Evolutionary conservation across 1,284 basidiomycete species (phyloP), one percentile per base, ranked within the genome.

Genomic region (Leccinum cinnamomeum): DNA sequence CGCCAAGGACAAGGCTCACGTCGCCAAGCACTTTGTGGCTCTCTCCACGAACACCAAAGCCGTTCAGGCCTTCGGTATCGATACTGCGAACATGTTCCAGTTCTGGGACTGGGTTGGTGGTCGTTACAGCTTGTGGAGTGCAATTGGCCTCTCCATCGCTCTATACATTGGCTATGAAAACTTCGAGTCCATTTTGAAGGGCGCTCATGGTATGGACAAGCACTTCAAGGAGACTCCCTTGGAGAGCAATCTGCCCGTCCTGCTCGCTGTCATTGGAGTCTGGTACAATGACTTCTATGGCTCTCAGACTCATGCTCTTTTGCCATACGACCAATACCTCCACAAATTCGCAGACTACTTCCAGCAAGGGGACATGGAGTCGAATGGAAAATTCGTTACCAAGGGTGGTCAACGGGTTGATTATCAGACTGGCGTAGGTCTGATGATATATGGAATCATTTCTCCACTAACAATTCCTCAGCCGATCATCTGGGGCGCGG

Each of bases 91-190:
- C 82, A 99, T 99, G 96, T 99, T 99, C 88, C 89, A 92, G 77
- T 99, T 99, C 88, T 99, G 97, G 97, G 97, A 99, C 79, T 99
- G 97, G 97, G 97, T 99, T 67, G 97, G 97, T 67, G 97, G 97
- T 50, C 89, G 97, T 67, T 99, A 99, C 86, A 95, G 92, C 69
- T 85, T 99, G 70, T 99, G 97, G 97, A 95, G 93, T 65, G 96
- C 97, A 35, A 98, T 99, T 70, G 97, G 97, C 66, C 84, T 99
- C 58, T 93, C 92, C 56, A 98, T 99, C 77, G 92, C 93, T 59
- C 83, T 99, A 62, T 89, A 90, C 62, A 92, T 98, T 69, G 97
- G 97, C 6, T 98, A 88, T 76, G 92, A 97, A 53, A 92, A 97
- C 84, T 99, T 98, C 77, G 89, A 93, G 77, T 82, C 92, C 76